Evolutionary conservation across 176 grass and related monocot species (phyloP), one percentile per base, ranked within the genome.

Genomic region (Oryza nivara): DNA sequence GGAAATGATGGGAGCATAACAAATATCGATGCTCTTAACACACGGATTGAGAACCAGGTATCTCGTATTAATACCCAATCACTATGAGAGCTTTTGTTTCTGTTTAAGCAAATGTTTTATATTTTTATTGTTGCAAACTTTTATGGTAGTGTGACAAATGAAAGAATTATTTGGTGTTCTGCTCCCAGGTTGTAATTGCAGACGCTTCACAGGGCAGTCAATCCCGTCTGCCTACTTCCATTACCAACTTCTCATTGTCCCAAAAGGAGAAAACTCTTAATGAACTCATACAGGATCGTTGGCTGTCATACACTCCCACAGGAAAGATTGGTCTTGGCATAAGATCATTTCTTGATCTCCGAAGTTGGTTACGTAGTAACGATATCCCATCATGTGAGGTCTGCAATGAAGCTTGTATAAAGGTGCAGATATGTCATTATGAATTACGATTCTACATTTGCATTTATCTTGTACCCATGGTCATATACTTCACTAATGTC

Each of bases 381-480:
- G 91, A 90, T 56, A 86, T 98, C 20, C 96, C 96, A 74, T 92
- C 89, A 35, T 95, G 96, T 1, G 86, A 89, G 36, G 96, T 98
- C 52, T 98, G 96, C 86, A 95, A 98, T 64, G 89, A 98, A 90
- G 81, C 96, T 84, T 90, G 93, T 70, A 92, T 98, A 70, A 98
- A 93, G 93, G 96, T 88, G 87, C 16, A 25, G 2, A 67, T 56
- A 75, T 34, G 66, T 30, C 45, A 25, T 54, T 56, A 41, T 17
- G 12, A 11, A 25, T 54, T 56, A 41, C 26, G 12, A 11, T 6
- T 49, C 26, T 80, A 51, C 56, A 72, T 22, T 61, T 64, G 7
- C 72, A 35, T 28, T 61, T 12, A 45, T 82, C 22, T 61, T 72
- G 77, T 72, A 70, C 1, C 65, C 52, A 22, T 43, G 68, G 65